phyloP scores from a whole-genome alignment of 257 asterid genomes.

The Paraleonurus japonicus region DNA sequence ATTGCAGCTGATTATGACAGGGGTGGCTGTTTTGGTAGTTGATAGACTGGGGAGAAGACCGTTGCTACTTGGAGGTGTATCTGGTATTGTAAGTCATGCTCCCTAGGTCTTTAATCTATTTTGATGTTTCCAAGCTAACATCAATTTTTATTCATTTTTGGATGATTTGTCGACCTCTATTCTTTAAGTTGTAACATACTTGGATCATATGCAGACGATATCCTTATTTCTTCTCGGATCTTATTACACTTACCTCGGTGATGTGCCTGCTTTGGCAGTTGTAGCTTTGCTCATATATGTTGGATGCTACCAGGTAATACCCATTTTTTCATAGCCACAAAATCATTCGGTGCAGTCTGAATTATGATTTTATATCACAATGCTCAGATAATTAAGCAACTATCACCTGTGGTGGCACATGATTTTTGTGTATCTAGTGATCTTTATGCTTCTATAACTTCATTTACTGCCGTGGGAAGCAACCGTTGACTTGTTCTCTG shows the following conservation, averaged over 20 bases:
- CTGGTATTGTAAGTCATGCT: conserved; percentile 78
- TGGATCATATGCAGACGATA: conserved; percentile 55
- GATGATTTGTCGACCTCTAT: conserved; percentile 1
- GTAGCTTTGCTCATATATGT: conserved; percentile 82
- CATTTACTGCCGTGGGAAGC: neutral
- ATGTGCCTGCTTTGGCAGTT: conserved; percentile 76
- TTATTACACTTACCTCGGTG: conserved; percentile 70
- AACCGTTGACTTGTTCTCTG: neutral
- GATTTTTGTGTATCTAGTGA: neutral
- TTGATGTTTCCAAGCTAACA: conserved; percentile 10
- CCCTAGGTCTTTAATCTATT: neutral
- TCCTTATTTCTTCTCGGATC: conserved; percentile 91
- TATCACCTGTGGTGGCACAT: neutral
- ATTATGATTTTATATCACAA: neutral
- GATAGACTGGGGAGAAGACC: conserved; percentile 97
- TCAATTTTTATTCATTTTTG: conserved; percentile 2
- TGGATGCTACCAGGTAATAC: conserved; percentile 91
- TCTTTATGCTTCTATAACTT: neutral
- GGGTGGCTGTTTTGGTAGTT: conserved; percentile 68
- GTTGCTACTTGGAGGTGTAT: conserved; percentile 91
- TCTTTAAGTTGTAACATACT: conserved; percentile 20
- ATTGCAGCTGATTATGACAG: conserved; percentile 84
- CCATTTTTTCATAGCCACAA: neutral
- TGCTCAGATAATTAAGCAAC: neutral
- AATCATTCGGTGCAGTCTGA: neutral